These are phyloP conservation scores for Colletotrichum kahawae DNA, from an alignment of 2,329 filamentous ascomycete genomes.

Conservation along the genomic window DNA sequence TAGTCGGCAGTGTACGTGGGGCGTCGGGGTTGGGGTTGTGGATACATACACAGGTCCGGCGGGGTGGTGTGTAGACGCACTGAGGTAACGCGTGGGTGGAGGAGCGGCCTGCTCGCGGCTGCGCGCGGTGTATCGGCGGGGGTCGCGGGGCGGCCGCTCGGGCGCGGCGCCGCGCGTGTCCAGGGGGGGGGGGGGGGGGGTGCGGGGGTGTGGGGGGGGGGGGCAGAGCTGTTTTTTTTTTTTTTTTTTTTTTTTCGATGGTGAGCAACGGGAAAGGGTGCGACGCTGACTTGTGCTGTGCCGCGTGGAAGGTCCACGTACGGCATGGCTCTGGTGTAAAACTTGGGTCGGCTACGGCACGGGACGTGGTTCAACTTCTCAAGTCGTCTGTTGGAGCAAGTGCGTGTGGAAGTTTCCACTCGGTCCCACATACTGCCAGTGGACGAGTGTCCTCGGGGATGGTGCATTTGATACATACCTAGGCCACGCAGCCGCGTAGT, in stretches of 20 bases:
- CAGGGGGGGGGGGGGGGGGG: no score
- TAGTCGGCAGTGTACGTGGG: no score
- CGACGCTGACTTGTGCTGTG: neutral
- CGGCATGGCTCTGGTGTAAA: neutral
- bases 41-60: no score
- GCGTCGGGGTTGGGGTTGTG: no score
- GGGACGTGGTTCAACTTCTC: neutral
- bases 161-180: no score
- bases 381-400: neutral
- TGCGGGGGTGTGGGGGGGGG: no score
- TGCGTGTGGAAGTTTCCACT: neutral
- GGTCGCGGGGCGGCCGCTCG: no score
- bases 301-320: neutral
- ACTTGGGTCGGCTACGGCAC: neutral
- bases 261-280: neutral
- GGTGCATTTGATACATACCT: neutral
- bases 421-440: neutral
- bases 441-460: neutral
- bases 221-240: no score
- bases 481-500: fast-evolving
- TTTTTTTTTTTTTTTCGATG: neutral
- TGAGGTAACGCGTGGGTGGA: no score
- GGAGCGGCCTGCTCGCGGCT: no score
- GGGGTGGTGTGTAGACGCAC: no score
- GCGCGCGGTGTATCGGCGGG: no score